Evolutionary conservation across 495 filamentous ascomycete genomes (phyloP).

Genomic region (Xylaria scruposa): DNA sequence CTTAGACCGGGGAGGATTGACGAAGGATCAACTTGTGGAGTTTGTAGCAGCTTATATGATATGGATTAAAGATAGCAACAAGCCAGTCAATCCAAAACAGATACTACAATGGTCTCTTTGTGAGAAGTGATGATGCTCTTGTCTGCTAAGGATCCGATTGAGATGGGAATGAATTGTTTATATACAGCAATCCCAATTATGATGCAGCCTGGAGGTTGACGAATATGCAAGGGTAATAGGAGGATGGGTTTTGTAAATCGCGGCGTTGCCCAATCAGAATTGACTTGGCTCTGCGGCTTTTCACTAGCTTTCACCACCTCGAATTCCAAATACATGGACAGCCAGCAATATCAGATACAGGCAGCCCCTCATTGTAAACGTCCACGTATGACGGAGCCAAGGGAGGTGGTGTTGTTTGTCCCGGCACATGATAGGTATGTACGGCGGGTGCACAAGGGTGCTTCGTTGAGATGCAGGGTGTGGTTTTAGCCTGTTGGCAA

Average conservation of each 20-base stretch:
- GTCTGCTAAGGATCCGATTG: neutral
- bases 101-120: neutral
- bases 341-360: neutral
- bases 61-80: neutral
- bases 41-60: neutral
- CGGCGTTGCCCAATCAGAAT: conserved; percentile 17
- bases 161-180: neutral
- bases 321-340: conserved; percentile 25
- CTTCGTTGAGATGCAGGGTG: conserved; percentile 2
- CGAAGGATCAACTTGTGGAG: conserved; percentile 12
- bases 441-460: neutral
- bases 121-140: neutral
- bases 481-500: conserved; percentile 13
- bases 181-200: conserved; percentile 3
- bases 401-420: neutral
- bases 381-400: neutral
- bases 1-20: neutral
- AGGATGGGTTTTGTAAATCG: neutral
- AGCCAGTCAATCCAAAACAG: neutral
- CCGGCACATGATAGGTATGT: neutral
- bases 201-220: conserved; percentile 17
- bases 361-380: conserved; percentile 2
- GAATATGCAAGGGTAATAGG: conserved; percentile 2
- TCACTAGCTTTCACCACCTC: conserved; percentile 1
- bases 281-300: conserved; percentile 9